Conservation (phyloP, 2,329 filamentous ascomycete genomes). For the Sordariomycetes sp. region DNA sequence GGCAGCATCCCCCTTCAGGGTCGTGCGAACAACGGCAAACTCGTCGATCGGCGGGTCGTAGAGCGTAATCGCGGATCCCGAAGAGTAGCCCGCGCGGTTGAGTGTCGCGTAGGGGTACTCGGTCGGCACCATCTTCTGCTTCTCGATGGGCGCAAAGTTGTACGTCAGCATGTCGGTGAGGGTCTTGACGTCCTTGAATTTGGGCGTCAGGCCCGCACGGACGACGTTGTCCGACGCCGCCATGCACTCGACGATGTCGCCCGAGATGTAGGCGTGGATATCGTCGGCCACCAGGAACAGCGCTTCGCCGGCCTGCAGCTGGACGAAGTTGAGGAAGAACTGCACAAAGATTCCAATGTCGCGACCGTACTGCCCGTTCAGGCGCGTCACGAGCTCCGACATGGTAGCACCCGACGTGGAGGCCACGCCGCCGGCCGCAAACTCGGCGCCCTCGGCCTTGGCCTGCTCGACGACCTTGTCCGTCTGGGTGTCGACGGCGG, state of each 20-base stretch:
- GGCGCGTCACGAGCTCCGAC: slow-evolving; percentile 60
- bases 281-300: slow-evolving; percentile 95
- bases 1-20: slow-evolving; percentile 55
- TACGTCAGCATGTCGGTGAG: slow-evolving; percentile 89
- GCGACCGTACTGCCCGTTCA: slow-evolving; percentile 72
- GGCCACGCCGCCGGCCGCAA: slow-evolving; percentile 60
- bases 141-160: slow-evolving; percentile 82
- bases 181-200: slow-evolving; percentile 92
- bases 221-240: slow-evolving; percentile 98
- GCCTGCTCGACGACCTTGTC: slow-evolving; percentile 60
- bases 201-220: slow-evolving; percentile 91
- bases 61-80: slow-evolving; percentile 55
- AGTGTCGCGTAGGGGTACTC: slow-evolving; percentile 80
- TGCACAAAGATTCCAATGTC: slow-evolving; percentile 92
- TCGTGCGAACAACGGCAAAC: slow-evolving; percentile 77
- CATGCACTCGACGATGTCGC: slow-evolving; percentile 99
- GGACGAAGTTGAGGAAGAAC: slow-evolving; percentile 95
- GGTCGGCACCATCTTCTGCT: slow-evolving; percentile 81
- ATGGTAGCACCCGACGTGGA: slow-evolving; percentile 57
- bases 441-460: slow-evolving; percentile 52
- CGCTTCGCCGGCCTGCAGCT: slow-evolving; percentile 76
- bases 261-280: slow-evolving; percentile 88
- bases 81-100: slow-evolving; percentile 71
- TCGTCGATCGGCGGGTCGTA: slow-evolving; percentile 97
- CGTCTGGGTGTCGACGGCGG: slow-evolving; percentile 39